Evolutionary conservation across 1,284 basidiomycete species (phyloP), one percentile per base, ranked within the genome.

Genomic region (Anthracocystis panici-leucophaei): DNA sequence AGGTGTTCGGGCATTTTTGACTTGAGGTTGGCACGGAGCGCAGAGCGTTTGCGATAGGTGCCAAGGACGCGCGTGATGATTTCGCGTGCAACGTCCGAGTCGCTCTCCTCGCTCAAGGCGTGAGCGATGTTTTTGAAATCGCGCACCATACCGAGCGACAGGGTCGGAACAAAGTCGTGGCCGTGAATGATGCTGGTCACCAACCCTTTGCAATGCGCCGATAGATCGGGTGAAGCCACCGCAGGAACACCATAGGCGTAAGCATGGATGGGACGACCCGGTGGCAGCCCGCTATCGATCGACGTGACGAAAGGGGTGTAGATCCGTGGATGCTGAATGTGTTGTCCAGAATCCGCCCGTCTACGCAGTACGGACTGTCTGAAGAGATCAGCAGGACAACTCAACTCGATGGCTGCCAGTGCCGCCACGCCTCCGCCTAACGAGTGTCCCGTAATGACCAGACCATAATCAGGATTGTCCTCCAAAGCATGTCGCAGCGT

Each of bases 371-470:
- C 81, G 57, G 84, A 79, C 41, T 75, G 58, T 9, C 78, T 45
- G 57, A 87, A 87, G 10, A 71, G 59, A 12, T 79, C 72, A 5
- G 83, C 65, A 0, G 83, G 86, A 45, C 78, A 83, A n/a, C 83
- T 75, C 46, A 78, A 83, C 21, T 84, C 67, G 9, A 87, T 83
- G 0, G 86, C 82, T 2, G 87, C 77, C 0, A 87, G 77, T 5
- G 86, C 81, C 0, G 87, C 87, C 2, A 88, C 88, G 0, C 88
- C 88, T 5, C 88, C 88, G 1, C 88, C 88, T 9, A 89, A 84
- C 33, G 86, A 87, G 73, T 87, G 87, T 9, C 88, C 88, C 25
- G 85, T 86, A 16, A 88, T 73, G 20, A 88, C 87, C 0, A 89
- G 82, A 0, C 88, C 88, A 55, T 88, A 89, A 2, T 79, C 79